phyloP scores from a whole-genome alignment of 208 protist genomes.

The Herpetomonas samuelpessoai region DNA sequence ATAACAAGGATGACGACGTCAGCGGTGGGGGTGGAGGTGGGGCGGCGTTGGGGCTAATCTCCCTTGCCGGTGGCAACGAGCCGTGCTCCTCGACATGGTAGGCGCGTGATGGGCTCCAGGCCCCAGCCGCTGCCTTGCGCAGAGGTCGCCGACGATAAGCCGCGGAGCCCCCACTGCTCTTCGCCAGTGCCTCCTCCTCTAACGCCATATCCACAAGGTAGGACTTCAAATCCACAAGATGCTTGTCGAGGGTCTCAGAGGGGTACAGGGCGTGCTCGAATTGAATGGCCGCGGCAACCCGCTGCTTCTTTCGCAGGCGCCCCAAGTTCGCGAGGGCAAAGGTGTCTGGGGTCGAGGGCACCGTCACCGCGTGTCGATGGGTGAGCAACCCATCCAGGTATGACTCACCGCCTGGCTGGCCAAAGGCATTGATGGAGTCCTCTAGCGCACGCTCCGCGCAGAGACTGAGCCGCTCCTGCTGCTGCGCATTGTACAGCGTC shows the following conservation, averaged over 20 bases:
- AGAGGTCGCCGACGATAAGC: not conserved
- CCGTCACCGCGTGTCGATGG: conserved; percentile 16
- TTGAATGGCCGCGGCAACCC: conserved; percentile 50
- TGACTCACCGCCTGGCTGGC: conserved; percentile 29
- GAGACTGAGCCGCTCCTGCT: conserved; percentile 48
- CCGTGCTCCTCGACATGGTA: conserved; percentile 27
- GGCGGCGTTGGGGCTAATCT: not conserved
- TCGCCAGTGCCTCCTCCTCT: conserved; percentile 33
- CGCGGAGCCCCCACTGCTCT: not conserved
- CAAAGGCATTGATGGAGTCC: conserved; percentile 19
- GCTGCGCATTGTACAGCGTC: conserved; percentile 58
- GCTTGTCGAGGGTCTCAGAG: conserved; percentile 71
- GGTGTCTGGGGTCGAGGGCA: conserved; percentile 5
- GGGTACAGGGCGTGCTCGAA: conserved; percentile 85
- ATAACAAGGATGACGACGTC: not conserved
- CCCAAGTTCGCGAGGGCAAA: conserved; percentile 17
- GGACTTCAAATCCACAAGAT: conserved; percentile 74
- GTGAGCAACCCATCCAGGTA: conserved; percentile 15
- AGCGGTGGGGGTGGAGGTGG: not conserved
- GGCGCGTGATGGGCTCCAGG: conserved; percentile 12
- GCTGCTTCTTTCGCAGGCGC: conserved; percentile 6
- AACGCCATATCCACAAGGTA: conserved; percentile 70
- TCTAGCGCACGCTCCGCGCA: conserved; percentile 46
- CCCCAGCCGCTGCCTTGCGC: not conserved
- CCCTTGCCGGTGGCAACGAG: not conserved